phyloP scores from a whole-genome alignment of 768 basidiomycete species.

The Lanmaoa rubissima region DNA sequence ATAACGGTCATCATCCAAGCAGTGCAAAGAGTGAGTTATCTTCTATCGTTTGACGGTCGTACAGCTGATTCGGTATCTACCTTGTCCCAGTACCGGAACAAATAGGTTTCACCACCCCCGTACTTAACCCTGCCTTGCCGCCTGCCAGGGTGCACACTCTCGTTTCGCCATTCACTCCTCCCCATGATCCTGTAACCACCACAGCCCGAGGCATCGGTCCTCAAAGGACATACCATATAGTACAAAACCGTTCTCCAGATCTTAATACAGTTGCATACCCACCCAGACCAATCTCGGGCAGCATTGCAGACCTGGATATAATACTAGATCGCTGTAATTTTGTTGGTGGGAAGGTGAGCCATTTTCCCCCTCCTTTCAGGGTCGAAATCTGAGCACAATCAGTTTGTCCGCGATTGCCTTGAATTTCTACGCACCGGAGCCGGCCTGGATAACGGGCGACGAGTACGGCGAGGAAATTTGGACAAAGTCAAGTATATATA shows the following conservation, averaged over 20 bases:
- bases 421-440: slow-evolving; percentile 86
- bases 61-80: not conserved
- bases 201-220: slow-evolving; percentile 66
- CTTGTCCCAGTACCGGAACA: slow-evolving; percentile 54
- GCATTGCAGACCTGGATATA: slow-evolving; percentile 85
- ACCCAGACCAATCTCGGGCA: slow-evolving; percentile 76
- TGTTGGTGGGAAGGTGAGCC: slow-evolving; percentile 60
- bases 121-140: slow-evolving; percentile 68
- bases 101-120: slow-evolving; percentile 53
- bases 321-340: slow-evolving; percentile 88
- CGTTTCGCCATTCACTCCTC: slow-evolving; percentile 49
- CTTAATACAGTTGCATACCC: slow-evolving; percentile 73
- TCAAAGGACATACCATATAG: slow-evolving; percentile 56
- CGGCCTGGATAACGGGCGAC: slow-evolving; percentile 74
- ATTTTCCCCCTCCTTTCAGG: not conserved
- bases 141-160: slow-evolving; percentile 43
- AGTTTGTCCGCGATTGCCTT: slow-evolving; percentile 96
- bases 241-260: slow-evolving; percentile 58
- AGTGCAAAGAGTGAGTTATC: slow-evolving; percentile 55
- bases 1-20: slow-evolving; percentile 87
- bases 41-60: slow-evolving; percentile 4
- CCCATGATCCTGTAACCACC: slow-evolving; percentile 39
- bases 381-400: not conserved
- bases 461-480: slow-evolving; percentile 68
- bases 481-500: slow-evolving; percentile 83